phyloP scores from a whole-genome alignment of 768 basidiomycete genomes.

The Pholiota molesta region DNA sequence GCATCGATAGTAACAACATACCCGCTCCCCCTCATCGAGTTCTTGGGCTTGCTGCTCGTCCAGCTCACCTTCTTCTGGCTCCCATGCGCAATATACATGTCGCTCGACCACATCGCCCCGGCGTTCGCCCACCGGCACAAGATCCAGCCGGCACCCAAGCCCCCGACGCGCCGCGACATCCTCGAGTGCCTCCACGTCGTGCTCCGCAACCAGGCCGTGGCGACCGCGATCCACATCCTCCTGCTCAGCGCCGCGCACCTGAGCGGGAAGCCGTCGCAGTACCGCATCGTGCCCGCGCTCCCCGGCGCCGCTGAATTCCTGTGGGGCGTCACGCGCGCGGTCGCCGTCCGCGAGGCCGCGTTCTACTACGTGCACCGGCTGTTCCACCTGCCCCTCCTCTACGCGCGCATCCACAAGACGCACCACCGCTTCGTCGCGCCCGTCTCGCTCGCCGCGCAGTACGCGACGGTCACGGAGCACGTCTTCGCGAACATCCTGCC shows the following conservation, averaged over 20 bases:
- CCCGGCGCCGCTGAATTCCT: not conserved
- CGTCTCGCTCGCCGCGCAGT: conserved; percentile 11
- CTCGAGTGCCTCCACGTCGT: conserved; percentile 4
- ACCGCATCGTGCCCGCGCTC: not conserved
- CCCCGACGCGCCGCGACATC: conserved; percentile 5
- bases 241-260: not conserved
- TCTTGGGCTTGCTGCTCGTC: conserved; percentile 1
- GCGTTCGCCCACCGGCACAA: conserved; percentile 7
- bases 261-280: not conserved
- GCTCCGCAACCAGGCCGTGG: conserved; percentile 1
- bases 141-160: conserved; percentile 6
- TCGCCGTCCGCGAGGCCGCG: conserved; percentile 6
- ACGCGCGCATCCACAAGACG: conserved; percentile 12
- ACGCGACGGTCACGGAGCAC: conserved; percentile 9
- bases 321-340: not conserved
- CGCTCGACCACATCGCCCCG: conserved; percentile 7
- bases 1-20: conserved; percentile 3
- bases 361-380: conserved; percentile 13
- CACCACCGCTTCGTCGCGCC: conserved; percentile 14
- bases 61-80: conserved; percentile 11
- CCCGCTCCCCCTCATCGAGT: conserved; percentile 9
- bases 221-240: not conserved
- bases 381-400: conserved; percentile 5
- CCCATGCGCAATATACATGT: conserved; percentile 7
- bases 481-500: conserved; percentile 10